Conservation (phyloP, 2,329 filamentous ascomycete genomes). For the Aureobasidium sp. region DNA sequence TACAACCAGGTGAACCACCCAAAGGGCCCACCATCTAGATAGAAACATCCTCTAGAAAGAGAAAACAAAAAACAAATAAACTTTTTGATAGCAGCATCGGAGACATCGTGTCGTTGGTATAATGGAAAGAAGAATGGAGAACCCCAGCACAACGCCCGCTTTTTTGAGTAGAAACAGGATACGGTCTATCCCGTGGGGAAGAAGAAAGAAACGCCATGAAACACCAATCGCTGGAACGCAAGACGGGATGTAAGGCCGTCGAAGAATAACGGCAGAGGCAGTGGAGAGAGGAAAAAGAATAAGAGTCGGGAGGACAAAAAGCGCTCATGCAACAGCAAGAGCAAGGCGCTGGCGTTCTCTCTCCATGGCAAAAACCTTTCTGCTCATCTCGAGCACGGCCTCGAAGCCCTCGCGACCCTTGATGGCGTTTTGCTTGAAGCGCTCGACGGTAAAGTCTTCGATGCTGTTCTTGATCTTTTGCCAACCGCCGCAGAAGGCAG, state of each 20-base stretch:
- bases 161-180: background rate
- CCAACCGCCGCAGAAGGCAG: slow-evolving; percentile 91
- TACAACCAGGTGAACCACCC: background rate
- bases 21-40: background rate
- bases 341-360: slow-evolving; percentile 47
- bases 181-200: background rate
- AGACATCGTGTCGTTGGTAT: slow-evolving; percentile 9
- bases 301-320: background rate
- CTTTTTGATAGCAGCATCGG: background rate
- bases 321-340: background rate
- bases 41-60: background rate
- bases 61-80: background rate
- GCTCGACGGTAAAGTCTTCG: slow-evolving; percentile 79
- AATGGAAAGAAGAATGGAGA: background rate
- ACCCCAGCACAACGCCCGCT: background rate
- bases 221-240: slow-evolving; percentile 12
- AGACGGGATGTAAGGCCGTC: background rate
- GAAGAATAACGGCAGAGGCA: background rate
- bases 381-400: slow-evolving; percentile 84
- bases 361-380: slow-evolving; percentile 86
- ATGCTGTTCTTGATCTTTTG: slow-evolving; percentile 94
- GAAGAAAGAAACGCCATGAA: background rate
- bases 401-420: slow-evolving; percentile 94
- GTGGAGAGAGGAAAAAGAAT: background rate
- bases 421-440: slow-evolving; percentile 84